Evolutionary conservation across 192 early-diverging fungal species (phyloP).

Genomic region (Irineochytrium annulatum): DNA sequence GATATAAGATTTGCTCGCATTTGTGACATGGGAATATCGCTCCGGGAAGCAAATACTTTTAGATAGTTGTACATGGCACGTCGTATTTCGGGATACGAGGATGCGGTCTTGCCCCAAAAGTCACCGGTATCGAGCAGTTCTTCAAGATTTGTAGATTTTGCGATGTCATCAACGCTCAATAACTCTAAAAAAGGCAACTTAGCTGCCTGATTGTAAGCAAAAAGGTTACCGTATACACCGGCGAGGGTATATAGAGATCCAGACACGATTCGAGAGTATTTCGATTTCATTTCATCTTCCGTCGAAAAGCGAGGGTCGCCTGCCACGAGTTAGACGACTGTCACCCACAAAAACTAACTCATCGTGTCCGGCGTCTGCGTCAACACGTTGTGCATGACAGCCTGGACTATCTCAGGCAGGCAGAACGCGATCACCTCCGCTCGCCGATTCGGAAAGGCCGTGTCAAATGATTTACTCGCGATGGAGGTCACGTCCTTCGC

Average conservation of each 20-base stretch:
- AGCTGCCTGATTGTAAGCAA: background rate
- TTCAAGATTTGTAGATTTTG: conserved; percentile 4
- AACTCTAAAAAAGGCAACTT: background rate
- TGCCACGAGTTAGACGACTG: conserved; percentile 7
- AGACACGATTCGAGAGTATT: conserved; percentile 65
- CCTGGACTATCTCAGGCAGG: background rate
- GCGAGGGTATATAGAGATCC: conserved; percentile 55
- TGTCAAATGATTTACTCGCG: conserved; percentile 65
- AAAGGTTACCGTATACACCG: conserved; percentile 38
- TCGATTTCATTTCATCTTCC: conserved; percentile 69
- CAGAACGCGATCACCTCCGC: background rate
- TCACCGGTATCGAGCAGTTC: conserved; percentile 41
- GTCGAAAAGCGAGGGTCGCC: conserved; percentile 70
- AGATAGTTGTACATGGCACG: conserved; percentile 59
- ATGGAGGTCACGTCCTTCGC: conserved; percentile 68
- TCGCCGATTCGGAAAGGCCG: conserved; percentile 23
- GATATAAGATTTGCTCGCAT: background rate
- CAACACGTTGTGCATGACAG: background rate
- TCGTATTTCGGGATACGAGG: conserved; percentile 50
- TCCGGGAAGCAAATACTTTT: conserved; percentile 11
- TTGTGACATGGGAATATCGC: background rate
- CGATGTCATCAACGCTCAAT: conserved; percentile 10
- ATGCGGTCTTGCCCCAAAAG: conserved; percentile 50
- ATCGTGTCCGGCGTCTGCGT: conserved; percentile 42
- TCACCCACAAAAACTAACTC: conserved; percentile 16